Percentiles rank a stretch among this genome's conserved stretches.
phyloP scores from a whole-genome alignment of 345 rosid species.

The Bruguiera sexangula region DNA sequence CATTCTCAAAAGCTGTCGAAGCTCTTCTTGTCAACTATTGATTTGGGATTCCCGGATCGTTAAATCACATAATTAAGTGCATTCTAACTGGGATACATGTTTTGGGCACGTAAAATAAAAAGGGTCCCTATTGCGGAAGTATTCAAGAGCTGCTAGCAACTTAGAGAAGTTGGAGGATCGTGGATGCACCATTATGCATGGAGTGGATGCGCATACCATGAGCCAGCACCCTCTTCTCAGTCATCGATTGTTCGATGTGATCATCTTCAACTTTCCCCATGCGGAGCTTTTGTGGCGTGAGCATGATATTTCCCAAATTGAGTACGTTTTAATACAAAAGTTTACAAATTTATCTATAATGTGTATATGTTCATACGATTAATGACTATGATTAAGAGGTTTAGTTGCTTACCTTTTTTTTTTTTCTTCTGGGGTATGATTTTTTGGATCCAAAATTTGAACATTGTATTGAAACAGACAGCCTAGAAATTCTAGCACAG shows the following conservation, averaged over 20 bases:
- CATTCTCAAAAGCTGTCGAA: no score
- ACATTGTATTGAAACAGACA: not conserved
- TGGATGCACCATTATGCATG: constrained; percentile 29
- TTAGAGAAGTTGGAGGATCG: constrained; percentile 15
- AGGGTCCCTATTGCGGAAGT: not conserved
- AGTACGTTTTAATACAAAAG: constrained; percentile 3
- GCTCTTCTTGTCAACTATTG: no score
- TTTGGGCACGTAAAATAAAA: not conserved
- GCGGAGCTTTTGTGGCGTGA: constrained; percentile 9
- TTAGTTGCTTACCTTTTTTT: not conserved
- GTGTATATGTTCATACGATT: no score
- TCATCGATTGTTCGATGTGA: constrained; percentile 18
- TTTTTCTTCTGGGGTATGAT: not conserved
- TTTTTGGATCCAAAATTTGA: not conserved
- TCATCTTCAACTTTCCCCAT: constrained; percentile 38
- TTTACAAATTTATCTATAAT: no score
- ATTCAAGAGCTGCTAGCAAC: constrained; percentile 14
- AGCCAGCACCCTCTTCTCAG: constrained; percentile 12
- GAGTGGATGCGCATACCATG: constrained; percentile 28
- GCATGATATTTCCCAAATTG: not conserved
- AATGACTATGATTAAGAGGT: no score
- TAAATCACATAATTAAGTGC: no score
- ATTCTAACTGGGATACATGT: not conserved
- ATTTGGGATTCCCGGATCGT: no score
- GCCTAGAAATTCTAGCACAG: no score